These are phyloP conservation scores for Calonectria pteridis DNA, from an alignment of 2,329 filamentous ascomycete species.

Conservation along the genomic window DNA sequence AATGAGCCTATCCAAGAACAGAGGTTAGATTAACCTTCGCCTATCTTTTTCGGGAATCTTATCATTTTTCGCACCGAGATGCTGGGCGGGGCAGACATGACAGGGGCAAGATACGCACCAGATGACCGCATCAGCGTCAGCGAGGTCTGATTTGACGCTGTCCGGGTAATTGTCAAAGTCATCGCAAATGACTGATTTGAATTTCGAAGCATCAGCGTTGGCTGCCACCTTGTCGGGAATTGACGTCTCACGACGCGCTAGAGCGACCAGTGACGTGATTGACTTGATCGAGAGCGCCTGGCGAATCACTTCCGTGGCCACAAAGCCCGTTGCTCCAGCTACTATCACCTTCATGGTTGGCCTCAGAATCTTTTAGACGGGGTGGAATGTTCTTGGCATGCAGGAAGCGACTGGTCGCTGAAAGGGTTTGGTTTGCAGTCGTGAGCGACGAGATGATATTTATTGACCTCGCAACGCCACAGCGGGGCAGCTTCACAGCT, in stretches of 20 bases:
- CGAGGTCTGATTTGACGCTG: conserved; percentile 52
- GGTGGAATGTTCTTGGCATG: not conserved
- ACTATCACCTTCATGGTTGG: conserved; percentile 58
- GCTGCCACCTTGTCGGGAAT: conserved; percentile 38
- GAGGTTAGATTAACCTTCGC: not conserved
- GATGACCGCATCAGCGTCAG: conserved; percentile 57
- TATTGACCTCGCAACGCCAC: not conserved
- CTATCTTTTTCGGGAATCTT: not conserved
- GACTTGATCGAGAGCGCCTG: conserved; percentile 52
- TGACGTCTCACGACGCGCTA: conserved; percentile 53
- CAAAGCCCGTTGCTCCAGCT: conserved; percentile 56
- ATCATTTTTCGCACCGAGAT: not conserved
- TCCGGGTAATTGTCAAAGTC: conserved; percentile 58
- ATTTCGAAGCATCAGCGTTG: conserved; percentile 49
- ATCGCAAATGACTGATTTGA: conserved; percentile 53
- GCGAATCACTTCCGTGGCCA: conserved; percentile 58
- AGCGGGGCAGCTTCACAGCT: not conserved
- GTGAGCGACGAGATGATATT: not conserved
- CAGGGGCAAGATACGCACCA: conserved; percentile 48
- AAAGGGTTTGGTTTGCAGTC: not conserved
- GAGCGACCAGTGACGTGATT: conserved; percentile 56
- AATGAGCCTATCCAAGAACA: conserved; percentile 43
- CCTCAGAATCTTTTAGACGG: too few relatives aligned
- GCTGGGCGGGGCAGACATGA: not conserved
- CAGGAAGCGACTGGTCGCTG: not conserved